Conservation (phyloP, 1,284 basidiomycete species). For the Somion occarium region DNA sequence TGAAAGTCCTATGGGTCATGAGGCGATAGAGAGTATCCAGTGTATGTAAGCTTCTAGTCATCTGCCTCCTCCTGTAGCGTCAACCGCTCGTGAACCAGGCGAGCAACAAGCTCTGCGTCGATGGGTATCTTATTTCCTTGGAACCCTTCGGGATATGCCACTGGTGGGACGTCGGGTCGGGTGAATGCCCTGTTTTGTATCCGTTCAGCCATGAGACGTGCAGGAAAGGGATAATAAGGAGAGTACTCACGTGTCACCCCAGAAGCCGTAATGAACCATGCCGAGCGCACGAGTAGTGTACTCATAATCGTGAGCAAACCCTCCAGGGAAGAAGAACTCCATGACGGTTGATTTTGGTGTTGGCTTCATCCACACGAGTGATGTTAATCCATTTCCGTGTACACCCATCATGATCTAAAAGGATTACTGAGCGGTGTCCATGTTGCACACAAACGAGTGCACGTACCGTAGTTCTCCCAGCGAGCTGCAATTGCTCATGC, state of each 20-base stretch:
- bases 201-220: not conserved
- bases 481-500: slow-evolving; percentile 72
- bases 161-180: slow-evolving; percentile 41
- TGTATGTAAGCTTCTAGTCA: slow-evolving; percentile 20
- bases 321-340: slow-evolving; percentile 84
- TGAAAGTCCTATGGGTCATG: not conserved
- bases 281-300: slow-evolving; percentile 76
- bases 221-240: not conserved
- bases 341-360: slow-evolving; percentile 73
- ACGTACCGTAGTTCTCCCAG: slow-evolving; percentile 77
- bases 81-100: slow-evolving; percentile 31
- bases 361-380: slow-evolving; percentile 83
- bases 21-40: not conserved
- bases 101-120: slow-evolving; percentile 38
- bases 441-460: not conserved
- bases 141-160: slow-evolving; percentile 52
- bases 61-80: slow-evolving; percentile 36
- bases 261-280: slow-evolving; percentile 84
- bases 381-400: slow-evolving; percentile 83
- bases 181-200: slow-evolving; percentile 35
- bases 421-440: not conserved
- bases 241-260: slow-evolving; percentile 48
- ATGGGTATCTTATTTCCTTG: slow-evolving; percentile 56
- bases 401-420: slow-evolving; percentile 80
- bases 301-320: slow-evolving; percentile 86